Conservation (phyloP, 352 stramenopile species). For the Albugo laibachii region DNA sequence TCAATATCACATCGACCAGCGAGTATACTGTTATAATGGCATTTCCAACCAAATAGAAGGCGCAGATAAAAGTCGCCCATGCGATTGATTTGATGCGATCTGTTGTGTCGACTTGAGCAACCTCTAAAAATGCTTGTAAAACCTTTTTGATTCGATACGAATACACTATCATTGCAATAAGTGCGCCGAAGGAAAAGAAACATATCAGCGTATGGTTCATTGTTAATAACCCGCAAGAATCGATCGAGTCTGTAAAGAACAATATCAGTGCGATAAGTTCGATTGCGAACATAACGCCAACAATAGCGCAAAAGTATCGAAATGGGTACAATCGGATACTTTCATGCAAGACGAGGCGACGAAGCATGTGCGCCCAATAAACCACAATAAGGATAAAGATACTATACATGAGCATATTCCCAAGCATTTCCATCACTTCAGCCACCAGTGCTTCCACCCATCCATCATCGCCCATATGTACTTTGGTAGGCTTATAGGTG, state of each 20-base stretch:
- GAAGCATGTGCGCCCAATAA: slow-evolving; percentile 95
- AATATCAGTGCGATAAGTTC: slow-evolving; percentile 73
- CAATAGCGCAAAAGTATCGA: slow-evolving; percentile 68
- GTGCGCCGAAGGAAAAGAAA: slow-evolving; percentile 71
- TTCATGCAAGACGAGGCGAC: slow-evolving; percentile 71
- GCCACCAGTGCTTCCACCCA: slow-evolving; percentile 52
- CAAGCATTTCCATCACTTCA: slow-evolving; percentile 78
- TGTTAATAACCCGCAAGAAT: slow-evolving; percentile 90
- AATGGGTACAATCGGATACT: slow-evolving; percentile 65
- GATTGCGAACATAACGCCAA: slow-evolving; percentile 13
- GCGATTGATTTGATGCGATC: slow-evolving; percentile 89
- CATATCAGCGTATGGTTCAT: slow-evolving; percentile 81
- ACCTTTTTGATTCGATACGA: slow-evolving; percentile 92
- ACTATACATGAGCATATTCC: slow-evolving; percentile 88
- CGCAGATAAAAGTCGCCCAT: slow-evolving; percentile 89
- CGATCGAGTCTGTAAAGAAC: slow-evolving; percentile 63
- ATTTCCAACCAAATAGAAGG: slow-evolving; percentile 89
- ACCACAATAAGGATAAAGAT: slow-evolving; percentile 96
- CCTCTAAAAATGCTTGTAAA: slow-evolving; percentile 86
- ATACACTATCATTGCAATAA: slow-evolving; percentile 88
- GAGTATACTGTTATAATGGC: slow-evolving; percentile 72
- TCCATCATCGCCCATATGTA: slow-evolving; percentile 44
- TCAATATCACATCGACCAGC: slow-evolving; percentile 52
- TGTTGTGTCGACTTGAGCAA: slow-evolving; percentile 94
- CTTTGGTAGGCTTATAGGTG: slow-evolving; percentile 25